These are phyloP conservation scores for Durotheca rogersii DNA, from an alignment of 495 filamentous ascomycete species.

Conservation along the genomic window DNA sequence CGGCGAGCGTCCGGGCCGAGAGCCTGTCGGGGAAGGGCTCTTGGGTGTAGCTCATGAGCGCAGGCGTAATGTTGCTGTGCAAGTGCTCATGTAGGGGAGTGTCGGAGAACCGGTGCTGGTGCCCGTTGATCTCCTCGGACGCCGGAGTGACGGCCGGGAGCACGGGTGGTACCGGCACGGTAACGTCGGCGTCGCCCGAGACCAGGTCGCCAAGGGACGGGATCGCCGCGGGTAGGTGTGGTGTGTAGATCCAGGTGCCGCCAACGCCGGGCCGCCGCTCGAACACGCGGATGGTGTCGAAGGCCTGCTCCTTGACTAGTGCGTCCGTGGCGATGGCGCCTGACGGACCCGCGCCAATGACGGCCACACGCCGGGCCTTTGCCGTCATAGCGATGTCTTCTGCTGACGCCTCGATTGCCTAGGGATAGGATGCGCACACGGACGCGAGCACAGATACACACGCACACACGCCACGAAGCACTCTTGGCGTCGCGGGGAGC, in stretches of 20 bases:
- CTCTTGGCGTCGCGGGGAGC: no score
- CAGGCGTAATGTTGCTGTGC: slow-evolving; percentile 46
- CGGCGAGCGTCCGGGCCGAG: slow-evolving; percentile 28
- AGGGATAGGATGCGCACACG: no score
- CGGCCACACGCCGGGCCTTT: slow-evolving; percentile 46
- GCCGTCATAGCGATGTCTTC: slow-evolving; percentile 8
- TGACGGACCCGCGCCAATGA: slow-evolving; percentile 61
- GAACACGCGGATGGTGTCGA: slow-evolving; percentile 60
- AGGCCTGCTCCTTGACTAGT: slow-evolving; percentile 58
- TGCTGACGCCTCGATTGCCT: neutral
- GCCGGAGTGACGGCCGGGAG: slow-evolving; percentile 50
- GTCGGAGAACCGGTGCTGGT: slow-evolving; percentile 54
- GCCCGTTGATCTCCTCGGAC: slow-evolving; percentile 34
- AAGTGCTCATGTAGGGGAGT: slow-evolving; percentile 47
- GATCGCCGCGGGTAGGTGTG: slow-evolving; percentile 39
- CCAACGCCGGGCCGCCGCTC: slow-evolving; percentile 43
- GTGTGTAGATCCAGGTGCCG: slow-evolving; percentile 41
- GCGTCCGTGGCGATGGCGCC: slow-evolving; percentile 62
- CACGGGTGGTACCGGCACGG: slow-evolving; percentile 45
- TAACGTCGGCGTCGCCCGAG: slow-evolving; percentile 49
- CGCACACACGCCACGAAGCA: no score
- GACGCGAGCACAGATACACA: no score
- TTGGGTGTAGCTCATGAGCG: slow-evolving; percentile 43
- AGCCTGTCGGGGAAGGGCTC: slow-evolving; percentile 41
- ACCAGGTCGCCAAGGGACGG: slow-evolving; percentile 49